A percentile compares a stretch with the other conserved stretches of the same genome.
phyloP scores from a whole-genome alignment of 73 alveolate genomes.

The Tetrahymena thermophila region DNA sequence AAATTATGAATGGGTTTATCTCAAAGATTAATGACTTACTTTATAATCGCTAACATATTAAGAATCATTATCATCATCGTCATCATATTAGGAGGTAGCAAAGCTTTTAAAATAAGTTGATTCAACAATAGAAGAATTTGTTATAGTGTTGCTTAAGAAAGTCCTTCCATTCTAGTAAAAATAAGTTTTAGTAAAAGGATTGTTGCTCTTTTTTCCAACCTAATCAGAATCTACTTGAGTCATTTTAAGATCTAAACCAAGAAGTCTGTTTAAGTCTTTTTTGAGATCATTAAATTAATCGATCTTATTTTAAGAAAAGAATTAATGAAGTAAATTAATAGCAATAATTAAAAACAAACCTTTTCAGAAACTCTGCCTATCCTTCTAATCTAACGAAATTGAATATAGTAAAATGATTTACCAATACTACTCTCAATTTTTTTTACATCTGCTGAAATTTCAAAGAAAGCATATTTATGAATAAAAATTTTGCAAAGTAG shows the following conservation, averaged over 20 bases:
- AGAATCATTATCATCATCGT: background rate
- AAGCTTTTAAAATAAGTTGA: background rate
- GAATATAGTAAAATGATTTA: background rate
- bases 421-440: background rate
- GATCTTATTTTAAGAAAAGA: background rate
- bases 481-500: background rate
- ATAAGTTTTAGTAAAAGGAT: background rate
- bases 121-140: background rate
- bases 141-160: background rate
- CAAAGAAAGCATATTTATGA: background rate
- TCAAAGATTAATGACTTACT: background rate
- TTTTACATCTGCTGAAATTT: background rate
- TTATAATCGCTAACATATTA: background rate
- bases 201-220: background rate
- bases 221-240: background rate
- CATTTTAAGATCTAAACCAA: background rate
- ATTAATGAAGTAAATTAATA: no score
- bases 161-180: background rate
- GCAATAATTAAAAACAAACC: background rate
- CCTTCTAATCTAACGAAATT: background rate
- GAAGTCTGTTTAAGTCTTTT: background rate
- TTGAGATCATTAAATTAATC: background rate
- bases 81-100: background rate
- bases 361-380: background rate
- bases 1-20: no score